Base-by-base conservation (phyloP, 2,329 filamentous ascomycete genomes). In the Venturia carpophila region DNA sequence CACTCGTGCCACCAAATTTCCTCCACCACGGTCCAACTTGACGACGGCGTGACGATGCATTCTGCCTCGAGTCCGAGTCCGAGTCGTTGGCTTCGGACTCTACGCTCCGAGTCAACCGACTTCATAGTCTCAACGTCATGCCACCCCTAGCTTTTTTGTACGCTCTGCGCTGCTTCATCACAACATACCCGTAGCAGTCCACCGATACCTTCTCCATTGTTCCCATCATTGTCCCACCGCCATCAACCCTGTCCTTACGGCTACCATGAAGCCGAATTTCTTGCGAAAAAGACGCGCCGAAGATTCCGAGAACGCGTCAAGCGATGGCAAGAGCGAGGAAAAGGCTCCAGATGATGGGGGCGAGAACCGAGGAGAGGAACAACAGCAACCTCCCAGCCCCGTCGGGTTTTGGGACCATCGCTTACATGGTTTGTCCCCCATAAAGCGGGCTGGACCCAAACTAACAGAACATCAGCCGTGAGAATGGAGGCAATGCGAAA, bases 351-450 rank as follows among this genome's bases (percentile, higher is more conserved):
- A 61, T 42, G 43, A 52, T 17, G 62, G 62, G 13, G 61, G 34
- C 9, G 62, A 63, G 17, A 41, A 63, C 27, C 42, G 62, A 37
- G 27, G 45, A 24, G 27, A 55, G 34, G 47, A 63, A 19, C 47
- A 63, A 9, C 47, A 42, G 17, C 24, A 63, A 52, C 30, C 71
- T 30, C 71, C 72, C 19, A 58, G 70, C 56, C 73, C 78, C 0
- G 79, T 82, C 0, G 79, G 79, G 4, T 80, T 82, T 66, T 82
- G 77, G 74, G 72, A 81, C 66, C 74, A 73, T 1, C 70, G 72
- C 7, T 68, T 79, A 21, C 72, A 72, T 24, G n/a, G n/a, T n/a
- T n/a, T n/a, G n/a, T n/a, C n/a, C n/a, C n/a, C n/a, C n/a, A n/a
- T n/a, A n/a, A n/a, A n/a, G n/a, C n/a, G n/a, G n/a, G n/a, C n/a